Evolutionary conservation across 192 early-diverging fungal genomes (phyloP).

Genomic region (Diversispora epigaea): DNA sequence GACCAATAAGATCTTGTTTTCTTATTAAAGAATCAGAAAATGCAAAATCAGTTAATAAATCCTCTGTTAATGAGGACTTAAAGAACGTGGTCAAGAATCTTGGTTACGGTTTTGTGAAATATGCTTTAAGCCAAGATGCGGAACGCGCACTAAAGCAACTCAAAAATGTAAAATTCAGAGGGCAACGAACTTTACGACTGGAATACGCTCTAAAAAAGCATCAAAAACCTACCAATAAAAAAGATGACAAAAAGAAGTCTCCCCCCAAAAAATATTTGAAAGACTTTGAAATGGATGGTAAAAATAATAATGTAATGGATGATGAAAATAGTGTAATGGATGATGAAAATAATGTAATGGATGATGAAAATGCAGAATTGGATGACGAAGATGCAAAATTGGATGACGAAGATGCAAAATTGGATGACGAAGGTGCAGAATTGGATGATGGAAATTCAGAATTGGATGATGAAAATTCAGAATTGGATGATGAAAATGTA

Average conservation of each 20-base stretch:
- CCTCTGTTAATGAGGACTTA: constrained; percentile 28
- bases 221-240: constrained; percentile 14
- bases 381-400: constrained; percentile 39
- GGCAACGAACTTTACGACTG: constrained; percentile 66
- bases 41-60: constrained; percentile 24
- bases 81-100: constrained; percentile 54
- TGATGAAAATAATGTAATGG: constrained; percentile 14
- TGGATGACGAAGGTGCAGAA: constrained; percentile 41
- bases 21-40: constrained; percentile 64
- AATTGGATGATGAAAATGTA: constrained; percentile 41
- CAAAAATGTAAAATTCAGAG: constrained; percentile 71
- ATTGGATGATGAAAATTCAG: constrained; percentile 39
- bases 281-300: constrained; percentile 13
- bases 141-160: constrained; percentile 74
- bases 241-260: constrained; percentile 2
- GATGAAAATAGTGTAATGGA: not conserved
- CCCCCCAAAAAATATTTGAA: constrained; percentile 6
- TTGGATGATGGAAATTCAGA: constrained; percentile 46
- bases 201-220: constrained; percentile 71
- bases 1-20: constrained; percentile 87
- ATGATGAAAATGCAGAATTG: constrained; percentile 43
- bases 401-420: constrained; percentile 41
- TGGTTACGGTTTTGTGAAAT: constrained; percentile 94
- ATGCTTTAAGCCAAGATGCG: constrained; percentile 76
- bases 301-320: not conserved